Conservation (phyloP, 2,329 filamentous ascomycete genomes). For the Sporothrix variecibatus region DNA sequence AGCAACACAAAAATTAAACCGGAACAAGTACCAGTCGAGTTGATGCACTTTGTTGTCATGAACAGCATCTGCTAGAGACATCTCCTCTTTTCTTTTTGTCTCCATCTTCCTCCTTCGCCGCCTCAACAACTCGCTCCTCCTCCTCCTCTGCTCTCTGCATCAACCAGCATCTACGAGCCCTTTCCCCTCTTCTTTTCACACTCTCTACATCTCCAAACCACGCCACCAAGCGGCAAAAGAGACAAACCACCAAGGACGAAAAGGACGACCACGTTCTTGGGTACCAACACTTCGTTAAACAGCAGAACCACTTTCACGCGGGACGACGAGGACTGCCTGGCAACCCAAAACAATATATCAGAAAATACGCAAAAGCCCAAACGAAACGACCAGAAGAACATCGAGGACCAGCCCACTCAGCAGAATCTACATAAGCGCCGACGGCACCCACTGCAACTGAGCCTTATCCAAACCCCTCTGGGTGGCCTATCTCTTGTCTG, state of each 20-base stretch:
- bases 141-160: background rate
- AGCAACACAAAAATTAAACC: background rate
- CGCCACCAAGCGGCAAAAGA: background rate
- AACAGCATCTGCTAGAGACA: background rate
- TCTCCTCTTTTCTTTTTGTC: background rate
- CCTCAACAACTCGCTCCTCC: background rate
- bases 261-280: background rate
- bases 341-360: background rate
- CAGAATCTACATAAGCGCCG: background rate
- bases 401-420: background rate
- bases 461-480: background rate
- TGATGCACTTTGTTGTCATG: constrained; percentile 4
- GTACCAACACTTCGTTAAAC: background rate
- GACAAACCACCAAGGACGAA: background rate
- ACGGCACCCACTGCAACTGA: background rate
- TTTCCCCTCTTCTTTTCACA: background rate
- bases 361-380: background rate
- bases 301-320: background rate
- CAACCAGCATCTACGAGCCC: background rate
- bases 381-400: background rate
- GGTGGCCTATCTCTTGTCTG: background rate
- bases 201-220: background rate
- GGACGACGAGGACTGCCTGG: background rate
- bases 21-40: background rate
- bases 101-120: background rate